These are phyloP conservation scores for Myriangium duriaei DNA, from an alignment of 2,329 filamentous ascomycete genomes.

Conservation along the genomic window DNA sequence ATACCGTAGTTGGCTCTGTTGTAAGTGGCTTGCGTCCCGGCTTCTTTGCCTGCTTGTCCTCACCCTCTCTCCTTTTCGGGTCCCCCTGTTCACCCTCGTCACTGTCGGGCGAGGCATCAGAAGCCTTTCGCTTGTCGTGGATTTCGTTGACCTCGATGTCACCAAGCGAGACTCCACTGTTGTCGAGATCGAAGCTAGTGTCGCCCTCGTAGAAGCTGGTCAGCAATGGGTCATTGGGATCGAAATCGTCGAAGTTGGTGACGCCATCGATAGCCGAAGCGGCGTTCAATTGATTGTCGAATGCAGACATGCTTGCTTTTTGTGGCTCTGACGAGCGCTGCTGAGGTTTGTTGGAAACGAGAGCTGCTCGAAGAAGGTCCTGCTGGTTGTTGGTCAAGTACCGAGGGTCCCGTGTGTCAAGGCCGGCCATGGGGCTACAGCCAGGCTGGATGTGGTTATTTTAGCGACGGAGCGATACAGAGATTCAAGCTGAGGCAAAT, in stretches of 20 bases:
- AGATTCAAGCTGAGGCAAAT: too few species aligned
- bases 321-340: not conserved
- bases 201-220: constrained; percentile 65
- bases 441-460: too few species aligned
- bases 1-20: constrained; percentile 87
- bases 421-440: constrained; percentile 4
- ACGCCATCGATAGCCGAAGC: not conserved
- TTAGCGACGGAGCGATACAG: too few species aligned
- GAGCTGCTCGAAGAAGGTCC: constrained; percentile 35
- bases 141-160: constrained; percentile 32
- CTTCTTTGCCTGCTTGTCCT: constrained; percentile 85
- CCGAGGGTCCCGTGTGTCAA: constrained; percentile 5
- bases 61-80: constrained; percentile 67
- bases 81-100: constrained; percentile 52
- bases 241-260: constrained; percentile 18
- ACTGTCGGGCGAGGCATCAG: constrained; percentile 50
- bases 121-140: constrained; percentile 60
- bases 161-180: constrained; percentile 46
- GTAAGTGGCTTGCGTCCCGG: constrained; percentile 91
- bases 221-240: constrained; percentile 54
- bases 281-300: not conserved
- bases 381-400: constrained; percentile 36
- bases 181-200: constrained; percentile 63
- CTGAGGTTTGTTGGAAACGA: constrained; percentile 31
- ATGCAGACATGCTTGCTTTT: constrained; percentile 1